Evolutionary conservation across 305 asterid genomes (phyloP).

Genomic region (Petunia hybrid): DNA sequence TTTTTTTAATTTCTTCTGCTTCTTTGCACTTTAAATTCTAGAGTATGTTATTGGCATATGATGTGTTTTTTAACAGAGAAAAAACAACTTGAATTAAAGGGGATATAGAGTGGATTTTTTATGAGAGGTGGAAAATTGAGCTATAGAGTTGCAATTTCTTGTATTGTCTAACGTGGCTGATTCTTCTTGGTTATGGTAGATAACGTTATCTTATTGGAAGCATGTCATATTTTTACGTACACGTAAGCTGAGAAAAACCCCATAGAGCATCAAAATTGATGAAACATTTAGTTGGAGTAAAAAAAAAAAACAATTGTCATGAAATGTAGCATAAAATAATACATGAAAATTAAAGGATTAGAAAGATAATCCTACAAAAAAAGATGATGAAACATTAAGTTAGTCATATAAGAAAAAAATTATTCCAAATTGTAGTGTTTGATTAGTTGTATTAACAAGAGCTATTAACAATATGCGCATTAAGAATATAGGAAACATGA

Average conservation of each 20-base stretch:
- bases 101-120: constrained; percentile 34
- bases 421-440: too few species aligned
- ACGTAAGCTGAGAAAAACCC: background rate
- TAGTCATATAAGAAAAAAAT: too few species aligned
- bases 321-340: too few species aligned
- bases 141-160: constrained; percentile 30
- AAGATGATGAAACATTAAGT: too few species aligned
- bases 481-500: too few species aligned
- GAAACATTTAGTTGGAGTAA: background rate
- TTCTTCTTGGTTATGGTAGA: constrained; percentile 57
- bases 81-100: constrained; percentile 31
- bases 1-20: constrained; percentile 13
- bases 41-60: constrained; percentile 29
- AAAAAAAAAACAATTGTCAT: too few species aligned
- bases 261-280: background rate
- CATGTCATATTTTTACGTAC: background rate
- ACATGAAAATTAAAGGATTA: too few species aligned
- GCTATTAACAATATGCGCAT: too few species aligned
- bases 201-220: constrained; percentile 59
- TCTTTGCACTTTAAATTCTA: background rate
- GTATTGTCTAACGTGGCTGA: constrained; percentile 54
- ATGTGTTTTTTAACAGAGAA: constrained; percentile 32
- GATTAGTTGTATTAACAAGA: too few species aligned
- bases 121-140: constrained; percentile 65
- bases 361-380: too few species aligned